Percentiles rank a stretch among this genome's conserved stretches.
Conservation (phyloP, 177 flowering plant genomes). For the Vitis hybrid region DNA sequence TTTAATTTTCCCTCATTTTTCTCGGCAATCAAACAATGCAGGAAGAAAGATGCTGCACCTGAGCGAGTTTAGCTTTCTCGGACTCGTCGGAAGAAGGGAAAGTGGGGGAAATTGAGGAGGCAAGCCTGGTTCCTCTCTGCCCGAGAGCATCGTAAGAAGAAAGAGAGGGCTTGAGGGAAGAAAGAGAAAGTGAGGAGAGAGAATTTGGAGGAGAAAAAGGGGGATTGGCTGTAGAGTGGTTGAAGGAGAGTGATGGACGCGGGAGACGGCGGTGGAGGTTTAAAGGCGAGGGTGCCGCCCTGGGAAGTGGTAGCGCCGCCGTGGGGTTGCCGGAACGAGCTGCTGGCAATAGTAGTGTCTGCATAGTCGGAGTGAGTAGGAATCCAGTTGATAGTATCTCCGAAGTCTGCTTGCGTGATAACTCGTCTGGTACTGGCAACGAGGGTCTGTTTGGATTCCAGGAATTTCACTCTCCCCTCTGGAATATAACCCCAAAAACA, state of each 20-base stretch:
- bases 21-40: conserved; percentile 4
- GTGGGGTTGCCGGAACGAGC: conserved; percentile 23
- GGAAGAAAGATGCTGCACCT: conserved; percentile 20
- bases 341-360: conserved; percentile 39
- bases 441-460: no score
- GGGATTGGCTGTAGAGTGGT: neutral
- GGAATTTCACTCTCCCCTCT: no score
- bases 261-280: conserved; percentile 3
- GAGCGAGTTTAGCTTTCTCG: conserved; percentile 39
- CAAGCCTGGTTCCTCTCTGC: neutral
- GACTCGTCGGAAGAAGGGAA: conserved; percentile 27
- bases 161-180: conserved; percentile 2
- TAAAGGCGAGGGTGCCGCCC: conserved; percentile 1
- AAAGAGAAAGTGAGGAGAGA: conserved; percentile 1
- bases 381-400: neutral
- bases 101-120: conserved; percentile 19
- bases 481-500: no score
- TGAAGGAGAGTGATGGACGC: conserved; percentile 4
- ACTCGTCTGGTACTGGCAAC: no score
- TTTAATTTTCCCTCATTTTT: neutral
- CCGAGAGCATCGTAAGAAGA: conserved; percentile 7
- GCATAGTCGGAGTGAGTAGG: conserved; percentile 23
- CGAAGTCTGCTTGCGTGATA: no score
- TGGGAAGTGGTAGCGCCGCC: conserved; percentile 3
- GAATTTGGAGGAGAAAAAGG: conserved; percentile 1